Conservation (phyloP, 768 basidiomycete genomes). For the Agrocybe pediades region DNA sequence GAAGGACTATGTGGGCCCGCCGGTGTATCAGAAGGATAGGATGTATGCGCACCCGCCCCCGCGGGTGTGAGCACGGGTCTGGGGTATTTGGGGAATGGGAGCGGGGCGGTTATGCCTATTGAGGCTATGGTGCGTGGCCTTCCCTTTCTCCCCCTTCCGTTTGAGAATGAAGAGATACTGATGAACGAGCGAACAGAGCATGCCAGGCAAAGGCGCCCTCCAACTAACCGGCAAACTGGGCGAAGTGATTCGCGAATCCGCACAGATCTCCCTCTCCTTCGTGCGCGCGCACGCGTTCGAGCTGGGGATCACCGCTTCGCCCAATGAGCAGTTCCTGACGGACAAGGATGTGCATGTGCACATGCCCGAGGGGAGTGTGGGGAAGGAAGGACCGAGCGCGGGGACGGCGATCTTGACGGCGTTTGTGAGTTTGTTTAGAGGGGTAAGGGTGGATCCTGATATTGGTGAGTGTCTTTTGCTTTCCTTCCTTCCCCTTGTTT, state of each 20-base stretch:
- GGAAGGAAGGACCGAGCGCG: constrained; percentile 96
- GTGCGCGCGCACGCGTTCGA: constrained; percentile 89
- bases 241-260: constrained; percentile 96
- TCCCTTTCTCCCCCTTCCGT: constrained; percentile 6
- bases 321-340: constrained; percentile 76
- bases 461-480: constrained; percentile 60
- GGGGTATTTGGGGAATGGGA: constrained; percentile 95
- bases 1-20: constrained; percentile 96
- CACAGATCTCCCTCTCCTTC: constrained; percentile 93
- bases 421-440: constrained; percentile 89
- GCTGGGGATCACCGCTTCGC: constrained; percentile 77
- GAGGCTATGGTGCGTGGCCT: constrained; percentile 77
- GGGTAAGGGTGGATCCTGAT: constrained; percentile 80
- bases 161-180: background rate
- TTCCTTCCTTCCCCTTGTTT: background rate
- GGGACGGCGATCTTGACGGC: constrained; percentile 93
- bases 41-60: constrained; percentile 83
- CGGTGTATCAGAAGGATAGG: constrained; percentile 92
- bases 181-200: constrained; percentile 64
- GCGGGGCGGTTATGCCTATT: constrained; percentile 95
- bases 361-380: constrained; percentile 93
- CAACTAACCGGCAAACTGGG: constrained; percentile 97
- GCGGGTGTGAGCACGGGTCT: constrained; percentile 94
- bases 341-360: constrained; percentile 93
- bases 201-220: constrained; percentile 93